A percentile compares a stretch with the other conserved stretches of the same genome.
These are phyloP conservation scores for Colletotrichum sp. DNA, from an alignment of 2,329 filamentous ascomycete genomes.

Conservation along the genomic window DNA sequence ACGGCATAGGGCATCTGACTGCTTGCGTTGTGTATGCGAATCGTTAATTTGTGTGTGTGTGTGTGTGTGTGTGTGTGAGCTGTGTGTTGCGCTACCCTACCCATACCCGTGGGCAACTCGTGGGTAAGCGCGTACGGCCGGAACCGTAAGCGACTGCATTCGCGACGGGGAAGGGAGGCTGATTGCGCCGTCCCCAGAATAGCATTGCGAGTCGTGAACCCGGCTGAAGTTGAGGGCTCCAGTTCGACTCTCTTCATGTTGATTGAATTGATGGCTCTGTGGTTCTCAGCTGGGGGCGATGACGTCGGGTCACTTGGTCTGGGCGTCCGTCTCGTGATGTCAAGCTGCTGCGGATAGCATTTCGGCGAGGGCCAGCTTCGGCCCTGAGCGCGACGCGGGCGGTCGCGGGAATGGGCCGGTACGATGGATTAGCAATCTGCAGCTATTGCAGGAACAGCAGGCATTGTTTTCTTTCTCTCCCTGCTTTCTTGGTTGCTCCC, in stretches of 20 bases:
- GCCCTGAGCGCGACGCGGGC: slow-evolving; percentile 3
- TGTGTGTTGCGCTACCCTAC: background rate
- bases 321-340: slow-evolving; percentile 19
- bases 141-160: background rate
- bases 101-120: background rate
- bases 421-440: background rate
- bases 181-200: background rate
- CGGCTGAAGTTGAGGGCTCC: background rate
- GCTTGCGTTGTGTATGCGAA: slow-evolving; percentile 3
- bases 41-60: background rate
- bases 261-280: background rate
- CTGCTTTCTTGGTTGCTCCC: background rate
- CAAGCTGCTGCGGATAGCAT: slow-evolving; percentile 14
- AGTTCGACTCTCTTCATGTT: background rate
- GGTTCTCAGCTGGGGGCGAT: background rate
- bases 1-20: background rate
- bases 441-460: background rate
- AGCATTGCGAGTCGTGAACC: background rate
- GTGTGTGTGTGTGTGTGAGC: background rate
- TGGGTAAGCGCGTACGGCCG: background rate
- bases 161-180: background rate
- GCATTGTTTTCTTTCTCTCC: background rate
- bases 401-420: slow-evolving; percentile 12
- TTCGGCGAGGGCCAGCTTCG: slow-evolving; percentile 3
- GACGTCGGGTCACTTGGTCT: slow-evolving; percentile 12